Evolutionary conservation across 768 basidiomycete genomes (phyloP), one percentile per base, ranked within the genome.

Genomic region (Termitomyces sp.): DNA sequence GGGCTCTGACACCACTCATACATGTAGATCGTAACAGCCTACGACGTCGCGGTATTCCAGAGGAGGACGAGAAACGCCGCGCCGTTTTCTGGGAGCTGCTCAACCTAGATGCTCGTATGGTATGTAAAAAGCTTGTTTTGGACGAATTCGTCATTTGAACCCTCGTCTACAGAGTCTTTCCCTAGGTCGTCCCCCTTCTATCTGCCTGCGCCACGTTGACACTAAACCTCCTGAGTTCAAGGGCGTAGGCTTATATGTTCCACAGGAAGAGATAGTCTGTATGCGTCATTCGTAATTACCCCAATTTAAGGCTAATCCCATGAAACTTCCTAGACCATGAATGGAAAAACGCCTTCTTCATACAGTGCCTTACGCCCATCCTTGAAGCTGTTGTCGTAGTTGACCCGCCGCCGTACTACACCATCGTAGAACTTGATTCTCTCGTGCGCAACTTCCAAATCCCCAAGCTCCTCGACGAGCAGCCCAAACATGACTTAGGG

Each of bases 31-130:
- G 87, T 55, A 85, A 88, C 67, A 77, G 79, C 41, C 80, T 83
- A 48, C 77, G 84, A 64, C 69, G 80, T 59, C 86, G 86, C 65
- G 75, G 82, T 46, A 84, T 88, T 34, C 87, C 87, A 46, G 87
- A 89, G 67, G 87, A 88, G 65, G 77, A 85, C 42, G 86, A 89
- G 64, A 82, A 81, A 62, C 84, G 86, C 47, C 76, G 84, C 46
- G 80, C 82, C 50, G 78, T 89, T 46, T 86, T 88, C 67, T 90
- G 88, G 88, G 86, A 88, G 68, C 73, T 89, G 62, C 75, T 88
- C 53, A 84, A 85, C 66, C 72, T 88, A 68, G 88, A 90, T 64
- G 84, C 85, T 58, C 76, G 87, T 43, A 86, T 88, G 79, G 75
- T 86, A 62, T 41, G 46, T 31, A 9, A 10, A 1, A n/a, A 20